phyloP scores from a whole-genome alignment of 805 yeast species.

The Lipomyces starkeyi region DNA sequence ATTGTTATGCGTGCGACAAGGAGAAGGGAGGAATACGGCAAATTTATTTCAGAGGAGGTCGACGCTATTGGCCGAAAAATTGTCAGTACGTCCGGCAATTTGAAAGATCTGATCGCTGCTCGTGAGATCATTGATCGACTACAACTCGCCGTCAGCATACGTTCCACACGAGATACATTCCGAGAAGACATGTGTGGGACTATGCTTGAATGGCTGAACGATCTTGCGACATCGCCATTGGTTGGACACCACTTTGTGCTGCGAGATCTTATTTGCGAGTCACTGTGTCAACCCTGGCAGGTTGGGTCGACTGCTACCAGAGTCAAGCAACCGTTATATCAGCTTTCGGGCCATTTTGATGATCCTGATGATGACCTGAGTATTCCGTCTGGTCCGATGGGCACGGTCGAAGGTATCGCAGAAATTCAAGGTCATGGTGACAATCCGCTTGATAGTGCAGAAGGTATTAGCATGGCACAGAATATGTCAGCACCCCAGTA shows the following conservation, averaged over 20 bases:
- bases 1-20: conserved; percentile 68
- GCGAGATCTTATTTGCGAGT: conserved; percentile 60
- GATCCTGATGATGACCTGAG: conserved; percentile 50
- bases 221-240: conserved; percentile 60
- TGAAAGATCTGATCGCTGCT: conserved; percentile 57
- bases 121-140: conserved; percentile 65
- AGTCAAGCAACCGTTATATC: conserved; percentile 27
- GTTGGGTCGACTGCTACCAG: conserved; percentile 52
- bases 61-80: conserved; percentile 71
- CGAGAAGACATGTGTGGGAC: conserved; percentile 83
- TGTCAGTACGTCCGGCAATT: conserved; percentile 63
- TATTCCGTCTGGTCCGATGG: conserved; percentile 5
- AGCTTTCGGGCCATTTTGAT: conserved; percentile 46
- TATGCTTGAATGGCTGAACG: conserved; percentile 68
- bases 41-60: conserved; percentile 70
- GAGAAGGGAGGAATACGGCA: conserved; percentile 67
- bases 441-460: conserved; percentile 6
- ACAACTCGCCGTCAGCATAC: conserved; percentile 68
- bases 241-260: conserved; percentile 56
- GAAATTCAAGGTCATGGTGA: conserved; percentile 1
- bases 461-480: neutral
- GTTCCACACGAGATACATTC: conserved; percentile 70
- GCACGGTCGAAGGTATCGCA: conserved; percentile 5
- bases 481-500: conserved; percentile 12
- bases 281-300: conserved; percentile 67